Conservation (phyloP, 2,329 filamentous ascomycete genomes). For the Fusarium nelsonii region DNA sequence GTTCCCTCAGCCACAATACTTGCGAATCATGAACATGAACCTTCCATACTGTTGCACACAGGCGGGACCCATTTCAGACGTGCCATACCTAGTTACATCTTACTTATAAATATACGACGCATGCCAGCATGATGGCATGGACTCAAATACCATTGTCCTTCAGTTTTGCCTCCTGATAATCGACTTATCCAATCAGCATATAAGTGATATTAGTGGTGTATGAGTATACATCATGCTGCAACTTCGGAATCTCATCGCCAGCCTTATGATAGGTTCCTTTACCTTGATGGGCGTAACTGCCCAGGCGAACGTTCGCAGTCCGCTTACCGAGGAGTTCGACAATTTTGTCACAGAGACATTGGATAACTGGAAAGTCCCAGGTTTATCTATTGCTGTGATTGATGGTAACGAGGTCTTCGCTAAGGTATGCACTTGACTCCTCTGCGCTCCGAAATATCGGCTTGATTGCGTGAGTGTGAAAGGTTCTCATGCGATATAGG, state of each 20-base stretch:
- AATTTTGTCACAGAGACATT: background rate
- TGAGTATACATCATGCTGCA: background rate
- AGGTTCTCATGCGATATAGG: background rate
- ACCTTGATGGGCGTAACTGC: background rate
- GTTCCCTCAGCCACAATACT: background rate
- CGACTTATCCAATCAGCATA: background rate
- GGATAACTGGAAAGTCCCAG: background rate
- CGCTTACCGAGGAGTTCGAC: background rate
- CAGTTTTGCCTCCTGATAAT: background rate
- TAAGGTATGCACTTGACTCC: background rate
- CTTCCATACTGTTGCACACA: background rate
- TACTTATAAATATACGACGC: background rate
- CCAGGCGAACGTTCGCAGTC: background rate
- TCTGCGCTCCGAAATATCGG: background rate
- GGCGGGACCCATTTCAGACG: no score
- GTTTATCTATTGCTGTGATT: background rate
- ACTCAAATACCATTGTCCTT: background rate
- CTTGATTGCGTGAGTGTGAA: background rate
- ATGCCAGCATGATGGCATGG: background rate
- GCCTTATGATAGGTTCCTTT: background rate
- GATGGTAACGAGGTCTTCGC: background rate
- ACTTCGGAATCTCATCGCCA: background rate
- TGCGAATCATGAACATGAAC: background rate
- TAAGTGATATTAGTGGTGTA: constrained; percentile 1
- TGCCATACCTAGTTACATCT: background rate